phyloP scores from a whole-genome alignment of 2,329 filamentous ascomycete genomes.

The Gaeumannomyces tritici region DNA sequence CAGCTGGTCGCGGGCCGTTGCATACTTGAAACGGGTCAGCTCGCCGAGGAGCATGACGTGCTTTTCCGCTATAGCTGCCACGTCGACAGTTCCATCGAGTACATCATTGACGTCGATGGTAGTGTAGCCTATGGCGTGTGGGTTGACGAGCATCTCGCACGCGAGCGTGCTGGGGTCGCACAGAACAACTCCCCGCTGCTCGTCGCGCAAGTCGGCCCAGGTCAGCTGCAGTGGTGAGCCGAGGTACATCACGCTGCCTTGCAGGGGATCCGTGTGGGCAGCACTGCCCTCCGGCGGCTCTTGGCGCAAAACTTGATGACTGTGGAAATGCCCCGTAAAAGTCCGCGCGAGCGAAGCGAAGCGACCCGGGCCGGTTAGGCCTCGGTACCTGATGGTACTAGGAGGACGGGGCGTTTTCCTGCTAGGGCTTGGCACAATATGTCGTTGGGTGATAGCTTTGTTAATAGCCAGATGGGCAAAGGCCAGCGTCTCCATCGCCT shows the following conservation, averaged over 20 bases:
- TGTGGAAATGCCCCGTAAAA: conserved; percentile 23
- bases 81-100: conserved; percentile 11
- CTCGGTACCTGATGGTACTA: conserved; percentile 15
- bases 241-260: conserved; percentile 20
- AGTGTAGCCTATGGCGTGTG: conserved; percentile 16
- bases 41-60: conserved; percentile 21
- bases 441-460: conserved; percentile 20
- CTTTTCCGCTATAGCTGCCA: conserved; percentile 12
- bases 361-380: conserved; percentile 15
- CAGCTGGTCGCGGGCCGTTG: conserved; percentile 17
- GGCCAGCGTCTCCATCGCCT: conserved; percentile 16
- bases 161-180: conserved; percentile 19
- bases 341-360: conserved; percentile 20
- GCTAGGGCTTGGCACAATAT: conserved; percentile 7
- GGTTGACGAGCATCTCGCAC: conserved; percentile 17
- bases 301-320: conserved; percentile 19
- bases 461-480: conserved; percentile 23
- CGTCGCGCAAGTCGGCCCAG: conserved; percentile 21
- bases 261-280: conserved; percentile 4
- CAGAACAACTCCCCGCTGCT: conserved; percentile 17
- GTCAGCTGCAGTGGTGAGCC: conserved; percentile 20
- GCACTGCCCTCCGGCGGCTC: conserved; percentile 1
- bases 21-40: conserved; percentile 15
- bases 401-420: conserved; percentile 4
- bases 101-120: conserved; percentile 13